Evolutionary conservation across 2,329 filamentous ascomycete genomes (phyloP).

Genomic region (Talaromyces sp.): DNA sequence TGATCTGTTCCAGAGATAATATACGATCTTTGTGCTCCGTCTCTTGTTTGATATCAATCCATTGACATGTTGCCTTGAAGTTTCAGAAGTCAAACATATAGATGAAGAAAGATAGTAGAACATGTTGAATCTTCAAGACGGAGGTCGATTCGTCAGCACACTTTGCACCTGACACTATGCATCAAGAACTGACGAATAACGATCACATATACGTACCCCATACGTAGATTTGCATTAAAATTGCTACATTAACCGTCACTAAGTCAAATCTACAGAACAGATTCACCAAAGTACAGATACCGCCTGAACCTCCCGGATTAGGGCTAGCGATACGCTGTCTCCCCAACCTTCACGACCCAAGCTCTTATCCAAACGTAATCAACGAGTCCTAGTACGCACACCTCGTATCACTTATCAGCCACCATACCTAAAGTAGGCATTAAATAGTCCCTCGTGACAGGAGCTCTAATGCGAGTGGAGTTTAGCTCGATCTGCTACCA

Average conservation of each 20-base stretch:
- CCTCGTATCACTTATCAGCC: neutral
- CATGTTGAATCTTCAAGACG: too few species aligned
- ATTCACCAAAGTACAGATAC: neutral
- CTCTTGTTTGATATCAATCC: neutral
- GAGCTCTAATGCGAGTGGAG: neutral
- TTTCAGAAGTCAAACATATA: neutral
- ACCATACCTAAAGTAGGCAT: slow-evolving; percentile 8
- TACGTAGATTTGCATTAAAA: neutral
- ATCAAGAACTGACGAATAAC: neutral
- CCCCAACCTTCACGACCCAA: neutral
- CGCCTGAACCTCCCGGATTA: slow-evolving; percentile 19
- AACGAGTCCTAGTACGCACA: neutral
- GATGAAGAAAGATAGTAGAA: neutral
- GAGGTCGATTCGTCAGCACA: neutral
- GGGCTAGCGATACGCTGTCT: slow-evolving; percentile 6
- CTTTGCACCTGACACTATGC: neutral
- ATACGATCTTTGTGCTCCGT: neutral
- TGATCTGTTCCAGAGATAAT: neutral
- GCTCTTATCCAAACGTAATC: slow-evolving; percentile 5
- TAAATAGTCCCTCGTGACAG: neutral
- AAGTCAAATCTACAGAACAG: neutral
- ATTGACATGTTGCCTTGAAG: neutral
- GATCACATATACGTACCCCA: neutral
- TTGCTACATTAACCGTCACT: neutral
- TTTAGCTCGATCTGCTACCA: neutral